A percentile compares a stretch with the other conserved stretches of the same genome.
Evolutionary conservation across 257 asterid species (phyloP).

Genomic region (Fraxinus pennsylvanica): DNA sequence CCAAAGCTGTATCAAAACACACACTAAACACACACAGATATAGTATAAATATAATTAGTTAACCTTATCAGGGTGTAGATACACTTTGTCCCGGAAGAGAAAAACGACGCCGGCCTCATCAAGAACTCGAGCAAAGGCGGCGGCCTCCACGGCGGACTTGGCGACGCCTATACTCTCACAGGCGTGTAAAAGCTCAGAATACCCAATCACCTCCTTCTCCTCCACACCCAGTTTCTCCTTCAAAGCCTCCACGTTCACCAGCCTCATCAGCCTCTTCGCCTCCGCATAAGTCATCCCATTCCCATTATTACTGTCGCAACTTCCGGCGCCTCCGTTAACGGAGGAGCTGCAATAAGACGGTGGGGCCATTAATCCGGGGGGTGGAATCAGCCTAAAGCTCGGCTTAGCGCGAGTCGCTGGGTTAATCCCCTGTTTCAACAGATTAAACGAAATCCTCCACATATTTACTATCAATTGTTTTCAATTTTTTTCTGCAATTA

Average conservation of each 20-base stretch:
- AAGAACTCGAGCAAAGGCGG: conserved; percentile 75
- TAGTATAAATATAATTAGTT: background rate
- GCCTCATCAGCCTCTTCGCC: conserved; percentile 87
- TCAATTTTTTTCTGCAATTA: background rate
- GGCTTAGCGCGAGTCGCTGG: conserved; percentile 20
- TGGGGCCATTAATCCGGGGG: conserved; percentile 17
- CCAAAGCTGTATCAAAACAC: background rate
- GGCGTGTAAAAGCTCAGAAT: conserved; percentile 59
- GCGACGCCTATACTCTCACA: conserved; percentile 76
- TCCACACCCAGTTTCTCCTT: conserved; percentile 76
- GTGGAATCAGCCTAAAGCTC: background rate
- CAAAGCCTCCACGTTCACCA: conserved; percentile 77
- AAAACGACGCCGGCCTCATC: conserved; percentile 92
- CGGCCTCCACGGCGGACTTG: conserved; percentile 64
- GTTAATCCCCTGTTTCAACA: conserved; percentile 41
- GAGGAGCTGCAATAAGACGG: conserved; percentile 34
- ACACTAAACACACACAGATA: background rate
- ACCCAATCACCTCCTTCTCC: conserved; percentile 63
- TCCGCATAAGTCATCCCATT: conserved; percentile 60
- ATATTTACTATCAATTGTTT: conserved; percentile 24
- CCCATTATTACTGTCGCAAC: conserved; percentile 4
- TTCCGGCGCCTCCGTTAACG: conserved; percentile 23
- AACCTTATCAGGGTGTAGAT: conserved; percentile 91
- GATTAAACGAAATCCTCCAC: conserved; percentile 53
- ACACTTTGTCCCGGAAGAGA: conserved; percentile 82